Conservation (phyloP, 129 eudicot species). For the Arctium minus region DNA sequence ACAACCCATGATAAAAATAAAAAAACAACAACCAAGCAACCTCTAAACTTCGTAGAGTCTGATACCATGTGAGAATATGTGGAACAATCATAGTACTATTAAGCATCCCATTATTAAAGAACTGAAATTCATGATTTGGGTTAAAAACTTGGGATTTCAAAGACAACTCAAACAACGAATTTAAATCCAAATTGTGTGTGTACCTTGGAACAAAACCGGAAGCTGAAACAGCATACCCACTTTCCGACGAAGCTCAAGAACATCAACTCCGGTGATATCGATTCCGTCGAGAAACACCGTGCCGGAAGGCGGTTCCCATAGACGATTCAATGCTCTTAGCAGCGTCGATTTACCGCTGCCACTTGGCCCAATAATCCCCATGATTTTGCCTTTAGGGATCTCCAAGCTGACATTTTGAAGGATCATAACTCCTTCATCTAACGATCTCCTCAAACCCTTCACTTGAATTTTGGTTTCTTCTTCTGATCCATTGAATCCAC, state of each 20-base stretch:
- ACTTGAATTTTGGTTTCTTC: slow-evolving; percentile 43
- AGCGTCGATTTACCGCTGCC: slow-evolving; percentile 97
- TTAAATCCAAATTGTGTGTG: background rate
- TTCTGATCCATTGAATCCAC: background rate
- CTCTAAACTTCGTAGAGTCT: too few relatives aligned
- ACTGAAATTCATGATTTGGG: background rate
- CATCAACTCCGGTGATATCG: slow-evolving; percentile 75
- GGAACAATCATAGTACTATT: too few relatives aligned
- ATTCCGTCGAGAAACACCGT: slow-evolving; percentile 77
- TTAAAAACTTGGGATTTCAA: background rate
- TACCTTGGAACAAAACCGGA: slow-evolving; percentile 91
- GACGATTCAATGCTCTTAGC: slow-evolving; percentile 67
- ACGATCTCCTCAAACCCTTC: slow-evolving; percentile 39
- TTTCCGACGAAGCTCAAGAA: slow-evolving; percentile 69
- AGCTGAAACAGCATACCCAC: slow-evolving; percentile 97
- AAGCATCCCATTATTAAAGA: too few relatives aligned
- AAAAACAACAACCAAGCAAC: too few relatives aligned
- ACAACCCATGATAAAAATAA: too few relatives aligned
- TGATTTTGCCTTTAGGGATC: slow-evolving; percentile 68
- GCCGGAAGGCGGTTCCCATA: slow-evolving; percentile 86
- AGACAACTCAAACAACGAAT: background rate
- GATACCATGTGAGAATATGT: too few relatives aligned
- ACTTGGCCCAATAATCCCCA: slow-evolving; percentile 97
- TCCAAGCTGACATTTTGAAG: slow-evolving; percentile 56
- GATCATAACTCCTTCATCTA: slow-evolving; percentile 57